Evolutionary conservation across 352 stramenopile genomes (phyloP).

Genomic region (Hyaloperonospora arabidopsidis): DNA sequence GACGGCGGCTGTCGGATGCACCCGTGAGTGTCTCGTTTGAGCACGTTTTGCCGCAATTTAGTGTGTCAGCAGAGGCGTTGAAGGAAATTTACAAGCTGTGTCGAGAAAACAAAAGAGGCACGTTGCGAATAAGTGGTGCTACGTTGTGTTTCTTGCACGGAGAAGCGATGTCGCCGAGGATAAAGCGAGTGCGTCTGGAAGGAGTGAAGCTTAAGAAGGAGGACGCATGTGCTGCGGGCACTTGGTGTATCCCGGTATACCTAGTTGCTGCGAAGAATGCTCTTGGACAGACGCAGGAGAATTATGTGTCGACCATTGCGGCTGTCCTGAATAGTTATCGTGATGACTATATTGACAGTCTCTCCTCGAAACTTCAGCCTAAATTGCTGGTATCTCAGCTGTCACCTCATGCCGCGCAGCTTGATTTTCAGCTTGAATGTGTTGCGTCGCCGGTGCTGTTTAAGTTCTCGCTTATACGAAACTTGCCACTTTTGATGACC

Average conservation of each 20-base stretch:
- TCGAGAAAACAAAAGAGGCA: conserved; percentile 9
- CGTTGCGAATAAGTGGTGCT: conserved; percentile 2
- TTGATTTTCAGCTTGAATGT: conserved; percentile 47
- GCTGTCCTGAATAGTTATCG: conserved; percentile 25
- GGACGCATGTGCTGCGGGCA: conserved; percentile 13
- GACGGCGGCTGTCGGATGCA: conserved; percentile 38
- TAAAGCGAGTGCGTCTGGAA: conserved; percentile 23
- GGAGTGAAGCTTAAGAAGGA: conserved; percentile 26
- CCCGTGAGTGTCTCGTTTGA: conserved; percentile 31
- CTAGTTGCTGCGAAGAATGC: conserved; percentile 8
- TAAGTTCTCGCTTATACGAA: conserved; percentile 53
- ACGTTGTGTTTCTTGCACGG: conserved; percentile 41
- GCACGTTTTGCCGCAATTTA: conserved; percentile 46
- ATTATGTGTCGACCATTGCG: conserved; percentile 28
- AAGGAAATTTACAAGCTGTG: conserved; percentile 44
- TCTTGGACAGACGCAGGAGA: conserved; percentile 17
- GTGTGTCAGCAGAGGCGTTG: conserved; percentile 31
- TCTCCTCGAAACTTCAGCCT: conserved; percentile 32
- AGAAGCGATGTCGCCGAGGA: conserved; percentile 10
- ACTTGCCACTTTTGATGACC: conserved; percentile 69
- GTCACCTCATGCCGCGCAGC: conserved; percentile 27
- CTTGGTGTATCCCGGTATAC: conserved; percentile 36
- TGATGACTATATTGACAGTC: conserved; percentile 32
- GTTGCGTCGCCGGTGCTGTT: conserved; percentile 31
- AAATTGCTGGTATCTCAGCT: conserved; percentile 35